phyloP scores from a whole-genome alignment of 257 asterid genomes.

The Solanum ahanhuiri region DNA sequence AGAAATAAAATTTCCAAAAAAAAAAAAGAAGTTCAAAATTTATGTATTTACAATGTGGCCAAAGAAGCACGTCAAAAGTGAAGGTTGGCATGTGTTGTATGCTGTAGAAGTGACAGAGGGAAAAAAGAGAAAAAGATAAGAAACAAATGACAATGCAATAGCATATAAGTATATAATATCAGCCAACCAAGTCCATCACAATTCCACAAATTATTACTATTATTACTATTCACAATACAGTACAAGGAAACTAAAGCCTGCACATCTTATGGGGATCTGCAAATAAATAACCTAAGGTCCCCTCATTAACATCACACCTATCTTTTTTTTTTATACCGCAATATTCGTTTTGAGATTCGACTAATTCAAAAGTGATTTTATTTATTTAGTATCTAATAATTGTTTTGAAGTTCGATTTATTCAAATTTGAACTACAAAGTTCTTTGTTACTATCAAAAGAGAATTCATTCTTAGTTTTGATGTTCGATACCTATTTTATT shows the following conservation, averaged over 20 bases:
- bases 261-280: constrained; percentile 9
- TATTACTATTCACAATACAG: neutral
- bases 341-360: neutral
- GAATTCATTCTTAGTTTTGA: neutral
- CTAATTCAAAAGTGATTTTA: too few species aligned
- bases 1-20: neutral
- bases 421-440: neutral
- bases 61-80: neutral
- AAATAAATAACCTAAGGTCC: neutral
- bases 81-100: neutral
- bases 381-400: accelerated
- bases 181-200: neutral
- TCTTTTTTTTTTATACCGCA: accelerated
- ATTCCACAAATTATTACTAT: neutral
- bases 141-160: neutral
- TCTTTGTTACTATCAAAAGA: neutral
- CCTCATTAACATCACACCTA: neutral
- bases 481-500: too few species aligned
- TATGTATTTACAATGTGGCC: neutral
- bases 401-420: accelerated
- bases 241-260: constrained; percentile 5
- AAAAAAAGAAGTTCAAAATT: too few species aligned
- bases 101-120: neutral
- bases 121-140: neutral
- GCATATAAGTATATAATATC: too few species aligned